These are phyloP conservation scores for Syncephalastrum sp. DNA, from an alignment of 371 early-diverging fungal genomes.

Conservation along the genomic window DNA sequence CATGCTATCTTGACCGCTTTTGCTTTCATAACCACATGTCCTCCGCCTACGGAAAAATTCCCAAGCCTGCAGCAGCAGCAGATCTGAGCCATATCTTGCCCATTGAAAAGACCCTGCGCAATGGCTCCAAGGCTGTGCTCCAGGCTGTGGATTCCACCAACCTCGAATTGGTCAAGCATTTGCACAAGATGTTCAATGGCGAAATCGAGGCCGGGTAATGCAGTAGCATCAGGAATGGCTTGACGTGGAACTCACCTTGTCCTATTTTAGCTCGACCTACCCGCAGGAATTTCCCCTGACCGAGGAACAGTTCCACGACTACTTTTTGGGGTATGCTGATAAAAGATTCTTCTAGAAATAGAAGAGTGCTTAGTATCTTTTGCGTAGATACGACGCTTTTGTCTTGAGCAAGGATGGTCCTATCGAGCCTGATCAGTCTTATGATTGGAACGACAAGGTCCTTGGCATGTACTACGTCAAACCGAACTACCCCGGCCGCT, in stretches of 20 bases:
- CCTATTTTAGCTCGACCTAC: slow-evolving; percentile 58
- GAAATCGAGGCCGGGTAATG: slow-evolving; percentile 62
- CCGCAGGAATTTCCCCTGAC: slow-evolving; percentile 64
- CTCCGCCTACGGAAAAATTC: slow-evolving; percentile 63
- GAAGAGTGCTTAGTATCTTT: no score
- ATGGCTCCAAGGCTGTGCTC: slow-evolving; percentile 28
- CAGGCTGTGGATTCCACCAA: slow-evolving; percentile 30
- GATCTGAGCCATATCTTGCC: slow-evolving; percentile 44
- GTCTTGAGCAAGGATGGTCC: slow-evolving; percentile 38
- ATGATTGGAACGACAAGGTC: slow-evolving; percentile 41
- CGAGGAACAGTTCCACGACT: slow-evolving; percentile 48
- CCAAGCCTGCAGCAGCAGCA: slow-evolving; percentile 30
- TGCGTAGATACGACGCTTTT: slow-evolving; percentile 53
- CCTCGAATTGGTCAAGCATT: slow-evolving; percentile 34
- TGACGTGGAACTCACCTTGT: background rate
- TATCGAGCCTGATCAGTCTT: slow-evolving; percentile 20
- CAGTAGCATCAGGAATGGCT: background rate
- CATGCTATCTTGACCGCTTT: slow-evolving; percentile 1
- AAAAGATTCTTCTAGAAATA: background rate
- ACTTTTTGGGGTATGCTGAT: slow-evolving; percentile 46
- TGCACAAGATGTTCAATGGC: slow-evolving; percentile 61
- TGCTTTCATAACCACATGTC: slow-evolving; percentile 45
- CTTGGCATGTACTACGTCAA: slow-evolving; percentile 77
- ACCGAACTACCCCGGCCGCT: slow-evolving; percentile 74
- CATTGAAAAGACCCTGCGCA: slow-evolving; percentile 34